Evolutionary conservation across 257 asterid species (phyloP).

Genomic region (Scutellaria barbata): DNA sequence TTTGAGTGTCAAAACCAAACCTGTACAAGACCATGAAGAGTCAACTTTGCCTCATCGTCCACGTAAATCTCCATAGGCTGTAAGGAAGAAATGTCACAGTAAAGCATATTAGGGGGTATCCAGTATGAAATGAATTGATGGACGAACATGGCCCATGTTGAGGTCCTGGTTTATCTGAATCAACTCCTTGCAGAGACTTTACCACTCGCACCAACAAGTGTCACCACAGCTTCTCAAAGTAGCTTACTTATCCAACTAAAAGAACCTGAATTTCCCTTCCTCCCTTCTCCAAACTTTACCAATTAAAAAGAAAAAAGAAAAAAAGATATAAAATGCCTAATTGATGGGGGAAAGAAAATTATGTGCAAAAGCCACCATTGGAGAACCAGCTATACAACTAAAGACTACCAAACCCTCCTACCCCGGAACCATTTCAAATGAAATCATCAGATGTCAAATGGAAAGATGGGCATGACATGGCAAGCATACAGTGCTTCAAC

Average conservation of each 20-base stretch:
- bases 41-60: slow-evolving; percentile 94
- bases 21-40: slow-evolving; percentile 99
- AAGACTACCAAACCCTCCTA: slow-evolving; percentile 23
- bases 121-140: slow-evolving; percentile 71
- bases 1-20: slow-evolving; percentile 41
- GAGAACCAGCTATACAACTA: slow-evolving; percentile 27
- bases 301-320: slow-evolving; percentile 6
- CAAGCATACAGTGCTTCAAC: slow-evolving; percentile 53
- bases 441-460: slow-evolving; percentile 39
- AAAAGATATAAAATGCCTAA: slow-evolving; percentile 12
- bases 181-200: slow-evolving; percentile 54
- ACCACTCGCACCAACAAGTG: slow-evolving; percentile 43
- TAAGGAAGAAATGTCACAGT: slow-evolving; percentile 77
- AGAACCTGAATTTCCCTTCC: slow-evolving; percentile 26
- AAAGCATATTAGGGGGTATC: slow-evolving; percentile 77
- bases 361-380: slow-evolving; percentile 9
- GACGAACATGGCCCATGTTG: slow-evolving; percentile 51
- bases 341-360: slow-evolving; percentile 17
- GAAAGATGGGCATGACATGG: slow-evolving; percentile 45
- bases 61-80: slow-evolving; percentile 99
- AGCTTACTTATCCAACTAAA: slow-evolving; percentile 35
- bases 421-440: slow-evolving; percentile 33
- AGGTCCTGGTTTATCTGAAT: slow-evolving; percentile 58
- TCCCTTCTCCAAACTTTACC: slow-evolving; percentile 25
- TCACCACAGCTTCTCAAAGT: slow-evolving; percentile 37